These are phyloP conservation scores for Metschnikowia orientalis DNA, from an alignment of 805 yeast genomes.

Conservation along the genomic window DNA sequence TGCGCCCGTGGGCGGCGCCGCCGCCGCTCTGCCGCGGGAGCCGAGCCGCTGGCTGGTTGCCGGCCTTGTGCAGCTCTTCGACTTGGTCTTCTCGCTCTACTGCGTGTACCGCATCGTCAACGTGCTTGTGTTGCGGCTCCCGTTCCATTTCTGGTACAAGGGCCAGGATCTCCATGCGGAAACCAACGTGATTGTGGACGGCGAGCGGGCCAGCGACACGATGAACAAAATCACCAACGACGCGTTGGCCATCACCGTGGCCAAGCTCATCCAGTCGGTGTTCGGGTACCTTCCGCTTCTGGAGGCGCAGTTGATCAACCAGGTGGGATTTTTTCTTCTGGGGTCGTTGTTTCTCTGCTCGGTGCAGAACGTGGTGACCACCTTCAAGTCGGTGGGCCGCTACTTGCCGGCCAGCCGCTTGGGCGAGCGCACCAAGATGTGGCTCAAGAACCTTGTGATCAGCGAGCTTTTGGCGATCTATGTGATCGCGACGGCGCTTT, in stretches of 20 bases:
- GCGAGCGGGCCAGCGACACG: constrained; percentile 7
- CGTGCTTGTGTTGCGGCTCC: constrained; percentile 40
- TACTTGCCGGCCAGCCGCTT: constrained; percentile 25
- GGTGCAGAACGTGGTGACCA: constrained; percentile 57
- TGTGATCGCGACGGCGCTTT: constrained; percentile 47
- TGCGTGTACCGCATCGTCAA: constrained; percentile 46
- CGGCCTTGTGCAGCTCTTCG: constrained; percentile 10
- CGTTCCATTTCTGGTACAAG: constrained; percentile 21
- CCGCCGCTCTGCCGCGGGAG: neutral
- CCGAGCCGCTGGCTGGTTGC: constrained; percentile 1
- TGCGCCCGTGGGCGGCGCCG: neutral
- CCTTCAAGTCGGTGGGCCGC: constrained; percentile 50
- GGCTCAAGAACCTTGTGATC: constrained; percentile 37
- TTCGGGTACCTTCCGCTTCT: constrained; percentile 26
- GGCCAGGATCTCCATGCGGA: constrained; percentile 10
- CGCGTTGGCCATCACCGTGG: constrained; percentile 47
- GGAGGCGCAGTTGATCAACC: constrained; percentile 40
- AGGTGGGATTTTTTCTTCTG: constrained; percentile 49
- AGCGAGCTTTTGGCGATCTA: constrained; percentile 48
- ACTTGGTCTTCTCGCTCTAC: constrained; percentile 39
- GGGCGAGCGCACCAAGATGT: constrained; percentile 16
- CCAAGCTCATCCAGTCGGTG: constrained; percentile 33
- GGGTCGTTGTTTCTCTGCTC: constrained; percentile 59
- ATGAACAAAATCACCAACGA: constrained; percentile 28
- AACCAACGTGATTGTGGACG: constrained; percentile 10